Conservation (phyloP, 192 early-diverging fungal species). For the Coemansia furcata region DNA sequence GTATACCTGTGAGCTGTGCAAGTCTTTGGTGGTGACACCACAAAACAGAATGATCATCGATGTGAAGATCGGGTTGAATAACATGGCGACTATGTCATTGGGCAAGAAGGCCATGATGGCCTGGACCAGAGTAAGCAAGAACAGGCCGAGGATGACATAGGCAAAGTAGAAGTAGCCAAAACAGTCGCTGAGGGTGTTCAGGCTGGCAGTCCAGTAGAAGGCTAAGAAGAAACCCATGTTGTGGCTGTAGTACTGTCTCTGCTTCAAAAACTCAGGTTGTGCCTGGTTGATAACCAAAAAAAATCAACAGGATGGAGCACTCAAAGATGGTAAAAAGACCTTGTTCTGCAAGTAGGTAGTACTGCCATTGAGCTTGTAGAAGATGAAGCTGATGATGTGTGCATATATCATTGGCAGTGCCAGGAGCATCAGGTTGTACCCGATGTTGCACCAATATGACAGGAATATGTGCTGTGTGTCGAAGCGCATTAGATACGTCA, state of each 20-base stretch:
- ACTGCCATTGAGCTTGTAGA: conserved; percentile 58
- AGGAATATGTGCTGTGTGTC: conserved; percentile 66
- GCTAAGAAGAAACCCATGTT: conserved; percentile 55
- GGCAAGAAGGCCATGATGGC: conserved; percentile 55
- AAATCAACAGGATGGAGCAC: conserved; percentile 54
- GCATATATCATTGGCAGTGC: conserved; percentile 56
- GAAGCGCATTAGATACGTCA: conserved; percentile 48
- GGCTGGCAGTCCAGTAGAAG: conserved; percentile 57
- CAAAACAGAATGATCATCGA: conserved; percentile 59
- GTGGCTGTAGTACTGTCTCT: conserved; percentile 59
- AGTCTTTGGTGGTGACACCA: conserved; percentile 62
- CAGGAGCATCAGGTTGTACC: conserved; percentile 68
- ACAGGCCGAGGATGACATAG: conserved; percentile 53
- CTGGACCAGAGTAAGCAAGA: conserved; percentile 57
- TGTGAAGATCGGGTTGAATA: conserved; percentile 60
- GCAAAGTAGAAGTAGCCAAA: conserved; percentile 61
- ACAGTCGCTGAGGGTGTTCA: conserved; percentile 25
- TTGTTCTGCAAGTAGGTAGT: conserved; percentile 59
- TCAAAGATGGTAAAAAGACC: conserved; percentile 55
- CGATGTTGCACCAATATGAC: conserved; percentile 66
- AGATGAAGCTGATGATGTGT: conserved; percentile 67
- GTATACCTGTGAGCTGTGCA: conserved; percentile 49
- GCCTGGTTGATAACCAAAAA: conserved; percentile 59
- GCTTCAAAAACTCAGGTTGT: conserved; percentile 62
- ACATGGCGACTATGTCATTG: conserved; percentile 55